Evolutionary conservation across 225 moss, liverwort and hornwort species (phyloP), one percentile per base, ranked within the genome.

Genomic region (Pseudoscleropodium purum): DNA sequence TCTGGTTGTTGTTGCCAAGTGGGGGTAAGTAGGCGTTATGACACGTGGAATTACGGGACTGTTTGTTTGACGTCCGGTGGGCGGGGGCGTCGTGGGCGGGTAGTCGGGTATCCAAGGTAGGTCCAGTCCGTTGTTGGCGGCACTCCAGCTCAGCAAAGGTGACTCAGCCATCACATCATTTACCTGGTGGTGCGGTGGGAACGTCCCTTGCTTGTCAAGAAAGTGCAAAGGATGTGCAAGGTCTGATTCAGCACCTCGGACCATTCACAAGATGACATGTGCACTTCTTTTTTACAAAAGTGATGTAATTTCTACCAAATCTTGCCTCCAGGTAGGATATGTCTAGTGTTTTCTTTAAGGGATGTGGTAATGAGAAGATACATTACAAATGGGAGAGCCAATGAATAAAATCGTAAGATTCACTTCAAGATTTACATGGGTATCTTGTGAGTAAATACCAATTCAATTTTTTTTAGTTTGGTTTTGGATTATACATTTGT

Each of bases 391-490:
- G 1, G 2, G 3, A 76, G 30, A 51, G 34, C 3, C 49, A 75
- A 57, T 57, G 5, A 75, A 49, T 11, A 47, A 30, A 49, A 75
- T 31, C 49, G 7, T 75, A 30, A 10, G 11, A 47, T 47, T 75
- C 2, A 49, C 11, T 31, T 49, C 10, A 33, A 19, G 7, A 31
- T 12, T 75, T 75, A 0, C 5, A 5, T 33, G 1, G 8, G 5
- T 5, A 19, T 20, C 13, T 49, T 75, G 7, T 49, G 0, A 33
- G 20, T 5, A 20, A 49, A 43, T 30, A 21, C 2, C 11, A 0
- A 0, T 30, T 4, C 7, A n/a, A 47, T 30, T 74, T 45, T 30
- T 30, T 47, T 23, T 75, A 18, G 4, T 72, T 72, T 72, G 41
- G 21, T 10, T 72, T 41, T 4, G 47, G 7, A 30, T 27, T 2